phyloP scores from a whole-genome alignment of 2,329 filamentous ascomycete species.

The Nemania abortiva region DNA sequence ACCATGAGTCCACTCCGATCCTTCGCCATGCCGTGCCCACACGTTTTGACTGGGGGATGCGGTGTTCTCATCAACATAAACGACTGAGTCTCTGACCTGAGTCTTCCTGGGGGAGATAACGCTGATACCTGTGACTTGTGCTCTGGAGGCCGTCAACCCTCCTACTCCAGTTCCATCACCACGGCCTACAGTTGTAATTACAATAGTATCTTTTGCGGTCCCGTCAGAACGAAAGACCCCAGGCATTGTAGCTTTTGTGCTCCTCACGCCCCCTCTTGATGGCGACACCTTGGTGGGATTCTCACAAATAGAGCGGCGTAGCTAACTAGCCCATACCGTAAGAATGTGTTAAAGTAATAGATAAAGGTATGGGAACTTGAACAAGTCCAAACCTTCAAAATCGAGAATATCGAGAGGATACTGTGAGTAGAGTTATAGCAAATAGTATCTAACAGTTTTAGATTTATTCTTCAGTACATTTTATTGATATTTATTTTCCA shows the following conservation, averaged over 20 bases:
- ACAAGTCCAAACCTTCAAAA: background rate
- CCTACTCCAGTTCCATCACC: background rate
- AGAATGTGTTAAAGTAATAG: background rate
- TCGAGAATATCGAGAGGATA: background rate
- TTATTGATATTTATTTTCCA: background rate
- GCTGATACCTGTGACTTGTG: constrained; percentile 5
- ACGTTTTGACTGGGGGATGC: background rate
- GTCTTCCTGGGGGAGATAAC: background rate
- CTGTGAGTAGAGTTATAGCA: background rate
- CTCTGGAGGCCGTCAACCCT: background rate
- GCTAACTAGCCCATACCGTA: background rate
- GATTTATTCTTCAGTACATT: no score
- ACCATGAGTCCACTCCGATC: constrained; percentile 6
- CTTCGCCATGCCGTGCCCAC: constrained; percentile 6
- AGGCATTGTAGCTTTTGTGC: background rate
- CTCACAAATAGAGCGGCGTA: background rate
- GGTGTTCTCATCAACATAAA: background rate
- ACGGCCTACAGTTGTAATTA: background rate
- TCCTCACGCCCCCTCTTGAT: background rate
- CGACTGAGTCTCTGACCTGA: background rate
- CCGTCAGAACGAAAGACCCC: background rate
- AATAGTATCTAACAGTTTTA: constrained; percentile 1
- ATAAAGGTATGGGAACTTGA: background rate
- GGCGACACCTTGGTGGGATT: background rate
- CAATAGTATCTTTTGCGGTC: background rate